Evolutionary conservation across 2,329 filamentous ascomycete genomes (phyloP), one percentile per base, ranked within the genome.

Genomic region (Beauveria asiatica): DNA sequence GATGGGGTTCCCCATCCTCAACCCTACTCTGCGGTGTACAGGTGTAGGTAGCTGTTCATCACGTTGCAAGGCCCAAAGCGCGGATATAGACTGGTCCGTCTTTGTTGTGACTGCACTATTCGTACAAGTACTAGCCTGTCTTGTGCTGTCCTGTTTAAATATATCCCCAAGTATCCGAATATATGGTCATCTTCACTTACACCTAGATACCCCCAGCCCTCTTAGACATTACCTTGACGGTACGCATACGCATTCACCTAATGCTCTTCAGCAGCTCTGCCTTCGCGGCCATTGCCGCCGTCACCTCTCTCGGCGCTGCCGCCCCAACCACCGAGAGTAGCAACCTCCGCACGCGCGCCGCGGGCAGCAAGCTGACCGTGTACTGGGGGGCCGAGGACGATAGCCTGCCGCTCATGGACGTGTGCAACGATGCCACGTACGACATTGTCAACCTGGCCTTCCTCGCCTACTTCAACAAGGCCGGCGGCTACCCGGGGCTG

Each of bases 371-470:
- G 59, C 61, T 65, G 39, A 61, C 59, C 59, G 37, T 66, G n/a
- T 66, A 66, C 62, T 66, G 64, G 65, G 65, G 64, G 17, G 64
- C 45, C 50, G 50, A 65, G 39, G 64, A 65, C 46, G 62, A 63
- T 41, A 65, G 25, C 59, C 63, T 62, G 10, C 56, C 64, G 9
- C 62, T 66, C 3, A 56, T 61, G 27, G 52, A 62, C 10, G 65
- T 66, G 11, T 66, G 65, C 57, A 61, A 56, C 44, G 65, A 65
- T 33, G 10, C 56, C 3, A 61, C 64, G 1, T 66, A 65, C 45
- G 64, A 64, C 49, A 65, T 66, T 57, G 65, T 66, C 60, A 65
- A 65, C 56, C 57, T 66, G 27, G 65, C 65, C 23, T 66, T 66
- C 62, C 42, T 66, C n/a, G 61, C 48, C 59, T 58, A 62, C 59